Evolutionary conservation across 352 stramenopile species (phyloP), one percentile per base, ranked within the genome.

Genomic region (Phytophthora aleatoria): DNA sequence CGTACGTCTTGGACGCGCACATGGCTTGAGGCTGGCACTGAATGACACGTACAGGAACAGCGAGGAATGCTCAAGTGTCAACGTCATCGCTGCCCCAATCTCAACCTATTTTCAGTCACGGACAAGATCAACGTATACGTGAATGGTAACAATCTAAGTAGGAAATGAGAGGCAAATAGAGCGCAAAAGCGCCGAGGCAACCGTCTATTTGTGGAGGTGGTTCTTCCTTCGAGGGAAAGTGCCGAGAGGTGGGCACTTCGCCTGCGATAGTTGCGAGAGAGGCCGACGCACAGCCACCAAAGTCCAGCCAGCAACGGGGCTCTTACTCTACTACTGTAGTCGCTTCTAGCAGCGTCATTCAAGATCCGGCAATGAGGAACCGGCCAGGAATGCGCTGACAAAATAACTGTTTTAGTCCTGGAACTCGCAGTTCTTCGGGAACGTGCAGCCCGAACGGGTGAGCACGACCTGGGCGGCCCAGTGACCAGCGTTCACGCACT

Each of bases 381-480:
- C 26, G 43, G 58, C 30, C 39, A 31, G 16, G 11, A 36, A 57
- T 27, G 35, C 28, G 50, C 38, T 54, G 27, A 42, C 50, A 59
- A 54, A 50, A 33, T 20, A 12, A 7, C 33, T 43, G 38, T 7
- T 28, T 28, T 38, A 97, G 42, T 91, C 76, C 26, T 88, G 83
- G 82, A 96, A 99, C 61, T 96, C 83, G 76, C 96, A 99, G 57
- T 81, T 80, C 50, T 87, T 76, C 53, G 92, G 90, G 74, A 99
- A 94, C 61, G 94, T 98, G 74, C 97, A 99, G 74, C 98, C 98
- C 61, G 94, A 99, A 63, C 88, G 83, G 67, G 98, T 95, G 63
- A 99, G 99, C 73, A 99, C 97, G 44, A 98, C 91, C 68, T 97
- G 85, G 35, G 97, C 97, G 48, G 97, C 94, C 89, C 91, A 99